A percentile compares a stretch with the other conserved stretches of the same genome.
Conservation (phyloP, 192 early-diverging fungal species). For the Radiomyces spectabilis region DNA sequence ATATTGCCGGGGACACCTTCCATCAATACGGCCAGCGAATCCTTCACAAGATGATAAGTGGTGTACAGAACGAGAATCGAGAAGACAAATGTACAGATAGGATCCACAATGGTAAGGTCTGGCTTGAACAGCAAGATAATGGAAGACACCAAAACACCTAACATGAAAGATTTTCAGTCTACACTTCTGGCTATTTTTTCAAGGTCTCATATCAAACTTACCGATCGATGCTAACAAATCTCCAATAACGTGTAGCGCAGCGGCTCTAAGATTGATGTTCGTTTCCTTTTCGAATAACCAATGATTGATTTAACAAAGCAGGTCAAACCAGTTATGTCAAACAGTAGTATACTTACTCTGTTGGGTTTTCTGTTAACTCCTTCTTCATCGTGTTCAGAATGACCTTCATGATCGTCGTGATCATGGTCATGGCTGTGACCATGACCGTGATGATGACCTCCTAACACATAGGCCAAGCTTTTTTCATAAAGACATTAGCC, state of each 20-base stretch:
- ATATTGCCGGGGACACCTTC: constrained; percentile 54
- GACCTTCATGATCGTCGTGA: constrained; percentile 11
- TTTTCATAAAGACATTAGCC: not conserved
- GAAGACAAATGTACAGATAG: constrained; percentile 80
- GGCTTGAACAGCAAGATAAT: constrained; percentile 57
- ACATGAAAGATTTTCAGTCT: not conserved
- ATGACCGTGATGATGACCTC: constrained; percentile 46
- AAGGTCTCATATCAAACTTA: not conserved
- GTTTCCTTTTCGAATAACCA: constrained; percentile 4
- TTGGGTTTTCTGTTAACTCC: not conserved
- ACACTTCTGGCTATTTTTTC: not conserved
- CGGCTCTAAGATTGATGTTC: constrained; percentile 68
- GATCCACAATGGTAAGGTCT: constrained; percentile 57
- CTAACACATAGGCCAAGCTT: constrained; percentile 49
- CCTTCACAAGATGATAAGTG: constrained; percentile 55
- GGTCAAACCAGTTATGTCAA: not conserved
- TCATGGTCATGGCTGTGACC: constrained; percentile 31
- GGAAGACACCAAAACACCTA: constrained; percentile 70
- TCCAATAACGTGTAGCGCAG: constrained; percentile 73
- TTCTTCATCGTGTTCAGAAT: constrained; percentile 16
- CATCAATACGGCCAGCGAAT: constrained; percentile 67
- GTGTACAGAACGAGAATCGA: constrained; percentile 67
- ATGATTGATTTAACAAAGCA: not conserved
- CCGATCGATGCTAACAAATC: constrained; percentile 71
- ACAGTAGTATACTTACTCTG: not conserved